Evolutionary conservation across 768 basidiomycete species (phyloP), one percentile per base, ranked within the genome.

Genomic region (Kwoniella dejecticola): DNA sequence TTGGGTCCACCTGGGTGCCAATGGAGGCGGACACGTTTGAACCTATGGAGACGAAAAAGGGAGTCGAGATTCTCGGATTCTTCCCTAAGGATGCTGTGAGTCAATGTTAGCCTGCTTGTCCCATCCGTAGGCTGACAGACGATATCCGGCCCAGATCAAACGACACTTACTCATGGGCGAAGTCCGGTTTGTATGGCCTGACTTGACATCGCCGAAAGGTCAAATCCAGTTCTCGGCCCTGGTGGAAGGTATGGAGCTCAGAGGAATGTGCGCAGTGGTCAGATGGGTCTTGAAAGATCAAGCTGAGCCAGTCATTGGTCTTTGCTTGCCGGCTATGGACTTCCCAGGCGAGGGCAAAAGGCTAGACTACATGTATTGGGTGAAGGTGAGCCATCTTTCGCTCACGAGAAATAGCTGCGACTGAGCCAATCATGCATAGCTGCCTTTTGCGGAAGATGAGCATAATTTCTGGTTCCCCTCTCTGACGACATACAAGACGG

Each of bases 361-460:
- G 29, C 82, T 89, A 10, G 91, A 96, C 69, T 90, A 86, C 72
- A 80, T 95, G 59, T 82, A 91, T 47, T 96, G 89, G 90, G 85
- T 85, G 21, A 88, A 88, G 81, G 93, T 91, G 70, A 45, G 81
- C 73, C n/a, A 10, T n/a, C n/a, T n/a, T n/a, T n/a, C n/a, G n/a
- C n/a, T n/a, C n/a, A n/a, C n/a, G n/a, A n/a, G n/a, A n/a, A n/a
- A n/a, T n/a, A n/a, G n/a, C n/a, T n/a, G n/a, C 21, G 24, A 4
- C 26, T 26, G 30, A 55, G 29, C 46, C 42, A 21, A 49, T 57
- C n/a, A n/a, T 40, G 2, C 41, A 10, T 66, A 94, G 91, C 85
- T 97, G 84, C 95, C 95, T 0, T 97, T 96, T 72, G 91, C 91
- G 1, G 95, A 99, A 75, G 95, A 99, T 69, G 83, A 92, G 53